Evolutionary conservation across 805 yeast genomes (phyloP).

Genomic region (Saccharomycopsis vini): DNA sequence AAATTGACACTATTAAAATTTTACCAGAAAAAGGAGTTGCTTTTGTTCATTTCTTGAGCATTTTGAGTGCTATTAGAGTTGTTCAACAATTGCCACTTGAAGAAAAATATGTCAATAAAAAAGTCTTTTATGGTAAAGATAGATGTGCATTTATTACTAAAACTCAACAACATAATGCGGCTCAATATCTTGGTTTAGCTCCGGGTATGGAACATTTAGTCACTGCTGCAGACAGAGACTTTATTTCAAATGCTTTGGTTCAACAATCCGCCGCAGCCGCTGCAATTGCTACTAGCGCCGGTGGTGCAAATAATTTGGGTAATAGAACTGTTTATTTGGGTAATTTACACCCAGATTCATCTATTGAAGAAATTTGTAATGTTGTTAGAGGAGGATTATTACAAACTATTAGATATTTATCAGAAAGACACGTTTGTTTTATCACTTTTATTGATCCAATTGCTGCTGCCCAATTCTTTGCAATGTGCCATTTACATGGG

Average conservation of each 20-base stretch:
- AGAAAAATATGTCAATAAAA: conserved; percentile 64
- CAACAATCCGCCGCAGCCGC: conserved; percentile 97
- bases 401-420: conserved; percentile 70
- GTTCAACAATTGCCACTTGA: conserved; percentile 64
- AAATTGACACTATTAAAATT: conserved; percentile 76
- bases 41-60: conserved; percentile 82
- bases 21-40: conserved; percentile 77
- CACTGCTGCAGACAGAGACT: conserved; percentile 53
- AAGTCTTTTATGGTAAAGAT: conserved; percentile 88
- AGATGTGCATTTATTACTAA: conserved; percentile 90
- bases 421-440: conserved; percentile 86
- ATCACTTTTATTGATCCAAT: conserved; percentile 94
- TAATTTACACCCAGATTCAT: conserved; percentile 77
- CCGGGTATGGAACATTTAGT: conserved; percentile 81
- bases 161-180: conserved; percentile 95
- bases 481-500: conserved; percentile 87
- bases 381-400: conserved; percentile 92
- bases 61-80: conserved; percentile 76
- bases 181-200: conserved; percentile 84
- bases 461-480: conserved; percentile 95
- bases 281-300: conserved; percentile 91
- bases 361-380: conserved; percentile 89
- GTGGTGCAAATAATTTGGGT: conserved; percentile 86
- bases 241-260: conserved; percentile 63
- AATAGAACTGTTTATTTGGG: conserved; percentile 91